Evolutionary conservation across 2,329 filamentous ascomycete species (phyloP), one percentile per base, ranked within the genome.

Genomic region (Cadophora sp.): DNA sequence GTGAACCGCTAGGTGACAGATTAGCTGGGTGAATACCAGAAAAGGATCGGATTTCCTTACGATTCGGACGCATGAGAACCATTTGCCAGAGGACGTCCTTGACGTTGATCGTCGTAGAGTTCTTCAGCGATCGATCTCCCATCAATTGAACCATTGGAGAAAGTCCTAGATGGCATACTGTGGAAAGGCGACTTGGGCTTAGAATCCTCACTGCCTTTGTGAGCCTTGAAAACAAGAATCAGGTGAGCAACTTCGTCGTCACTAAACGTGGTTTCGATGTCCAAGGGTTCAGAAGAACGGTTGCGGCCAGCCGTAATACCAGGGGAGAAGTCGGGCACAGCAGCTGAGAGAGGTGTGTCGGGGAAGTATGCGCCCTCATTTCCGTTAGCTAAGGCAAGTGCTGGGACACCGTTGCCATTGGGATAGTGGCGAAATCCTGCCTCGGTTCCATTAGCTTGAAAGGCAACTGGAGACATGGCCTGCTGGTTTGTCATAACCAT

Each of bases 341-440:
- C 80, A n/a, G 88, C 88, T 37, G 88, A 90, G 29, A 91, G 81
- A 62, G 85, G 84, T 8, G 84, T 85, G 65, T 85, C 85, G 6
- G 80, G 75, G 64, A 76, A 76, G 65, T 79, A 77, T 6, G 76
- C 73, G 60, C 77, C 76, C 3, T 81, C 83, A 65, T 87, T 85
- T 6, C 77, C 72, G 40, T 77, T 78, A 9, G 74, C 34, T 11
- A 56, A 19, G 16, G 50, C n/a, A n/a, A 64, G 26, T 22, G 70
- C 67, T 43, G 67, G 62, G 26, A 62, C 61, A 8, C 66, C 59
- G n/a, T 55, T 56, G 53, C 71, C 71, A 50, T 76, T 77, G 14
- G 56, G 64, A 61, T 71, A 75, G 58, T 70, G 65, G 65, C 72
- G 65, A 68, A 75, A 71, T 56, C 53, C 69, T 55, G 72, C 37